These are phyloP conservation scores for Cydonia oblonga DNA, from an alignment of 331 rosid species.

Conservation along the genomic window DNA sequence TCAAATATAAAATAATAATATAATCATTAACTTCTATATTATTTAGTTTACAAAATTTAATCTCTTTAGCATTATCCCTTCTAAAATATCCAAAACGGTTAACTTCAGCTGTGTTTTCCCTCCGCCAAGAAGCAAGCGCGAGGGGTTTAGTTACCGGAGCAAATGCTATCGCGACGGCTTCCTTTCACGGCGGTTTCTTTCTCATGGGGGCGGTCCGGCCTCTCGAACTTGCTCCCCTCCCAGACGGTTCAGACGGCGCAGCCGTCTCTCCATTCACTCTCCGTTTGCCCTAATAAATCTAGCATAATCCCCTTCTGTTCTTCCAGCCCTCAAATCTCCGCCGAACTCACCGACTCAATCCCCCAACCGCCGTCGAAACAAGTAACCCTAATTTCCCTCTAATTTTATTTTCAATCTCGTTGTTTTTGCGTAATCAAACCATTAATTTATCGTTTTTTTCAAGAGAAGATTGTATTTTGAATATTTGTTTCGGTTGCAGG, in stretches of 20 bases:
- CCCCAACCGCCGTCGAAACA: conserved; percentile 35
- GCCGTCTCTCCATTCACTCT: conserved; percentile 8
- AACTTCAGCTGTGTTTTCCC: neutral
- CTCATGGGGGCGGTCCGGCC: conserved; percentile 16
- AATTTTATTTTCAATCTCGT: neutral
- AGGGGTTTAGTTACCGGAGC: neutral
- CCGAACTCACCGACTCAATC: conserved; percentile 11
- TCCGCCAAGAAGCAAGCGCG: neutral
- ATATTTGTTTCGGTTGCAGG: conserved; percentile 14
- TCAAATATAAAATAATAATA: too few species aligned
- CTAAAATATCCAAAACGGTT: neutral
- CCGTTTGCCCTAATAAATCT: conserved; percentile 7
- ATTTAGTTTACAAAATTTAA: too few species aligned
- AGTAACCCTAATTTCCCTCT: conserved; percentile 17
- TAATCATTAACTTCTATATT: too few species aligned
- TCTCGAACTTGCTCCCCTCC: neutral
- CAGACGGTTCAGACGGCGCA: neutral
- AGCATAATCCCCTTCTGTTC: conserved; percentile 28
- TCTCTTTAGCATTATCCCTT: fast-evolving
- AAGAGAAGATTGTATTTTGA: neutral
- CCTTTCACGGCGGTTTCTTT: conserved; percentile 39
- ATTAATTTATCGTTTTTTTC: neutral
- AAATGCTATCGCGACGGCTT: conserved; percentile 46
- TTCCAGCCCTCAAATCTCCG: conserved; percentile 15
- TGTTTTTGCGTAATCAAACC: neutral